phyloP scores from a whole-genome alignment of 768 basidiomycete species.

The Lepiota brunneoincarnata region DNA sequence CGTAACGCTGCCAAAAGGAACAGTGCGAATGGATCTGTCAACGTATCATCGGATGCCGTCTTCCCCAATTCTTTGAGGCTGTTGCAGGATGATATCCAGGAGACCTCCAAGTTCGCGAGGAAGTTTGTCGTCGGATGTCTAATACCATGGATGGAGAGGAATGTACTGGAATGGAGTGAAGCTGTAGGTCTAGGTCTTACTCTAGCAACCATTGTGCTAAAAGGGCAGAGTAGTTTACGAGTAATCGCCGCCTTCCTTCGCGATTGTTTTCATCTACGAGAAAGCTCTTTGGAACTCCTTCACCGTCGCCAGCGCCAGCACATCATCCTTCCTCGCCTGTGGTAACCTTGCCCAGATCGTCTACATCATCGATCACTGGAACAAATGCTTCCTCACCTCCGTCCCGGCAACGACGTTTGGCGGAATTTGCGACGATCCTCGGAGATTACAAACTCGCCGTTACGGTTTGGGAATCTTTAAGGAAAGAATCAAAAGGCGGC shows the following conservation, averaged over 20 bases:
- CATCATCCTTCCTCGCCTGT: slow-evolving; percentile 39
- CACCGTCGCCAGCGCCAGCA: slow-evolving; percentile 42
- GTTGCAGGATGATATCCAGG: slow-evolving; percentile 70
- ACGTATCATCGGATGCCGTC: slow-evolving; percentile 20
- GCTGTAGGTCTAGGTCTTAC: slow-evolving; percentile 38
- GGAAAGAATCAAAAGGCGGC: slow-evolving; percentile 87
- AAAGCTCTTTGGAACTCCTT: slow-evolving; percentile 71
- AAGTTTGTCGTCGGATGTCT: slow-evolving; percentile 90
- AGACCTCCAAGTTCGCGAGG: slow-evolving; percentile 73
- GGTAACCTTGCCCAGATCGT: slow-evolving; percentile 36
- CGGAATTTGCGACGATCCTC: slow-evolving; percentile 91
- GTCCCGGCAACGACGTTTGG: slow-evolving; percentile 80
- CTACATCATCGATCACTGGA: slow-evolving; percentile 27
- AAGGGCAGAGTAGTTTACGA: slow-evolving; percentile 8
- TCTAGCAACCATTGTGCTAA: not conserved
- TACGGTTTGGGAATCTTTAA: slow-evolving; percentile 79
- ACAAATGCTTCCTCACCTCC: slow-evolving; percentile 34
- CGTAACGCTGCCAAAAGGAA: slow-evolving; percentile 6
- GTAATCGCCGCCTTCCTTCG: slow-evolving; percentile 76
- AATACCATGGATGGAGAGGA: slow-evolving; percentile 96
- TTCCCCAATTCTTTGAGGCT: slow-evolving; percentile 47
- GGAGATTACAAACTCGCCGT: slow-evolving; percentile 87
- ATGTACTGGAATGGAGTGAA: slow-evolving; percentile 94
- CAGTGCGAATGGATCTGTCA: slow-evolving; percentile 14
- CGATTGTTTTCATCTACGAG: slow-evolving; percentile 86